Percentiles rank a stretch among this genome's conserved stretches.
These are phyloP conservation scores for Knoxdaviesia capensis DNA, from an alignment of 2,329 filamentous ascomycete species.

Conservation along the genomic window DNA sequence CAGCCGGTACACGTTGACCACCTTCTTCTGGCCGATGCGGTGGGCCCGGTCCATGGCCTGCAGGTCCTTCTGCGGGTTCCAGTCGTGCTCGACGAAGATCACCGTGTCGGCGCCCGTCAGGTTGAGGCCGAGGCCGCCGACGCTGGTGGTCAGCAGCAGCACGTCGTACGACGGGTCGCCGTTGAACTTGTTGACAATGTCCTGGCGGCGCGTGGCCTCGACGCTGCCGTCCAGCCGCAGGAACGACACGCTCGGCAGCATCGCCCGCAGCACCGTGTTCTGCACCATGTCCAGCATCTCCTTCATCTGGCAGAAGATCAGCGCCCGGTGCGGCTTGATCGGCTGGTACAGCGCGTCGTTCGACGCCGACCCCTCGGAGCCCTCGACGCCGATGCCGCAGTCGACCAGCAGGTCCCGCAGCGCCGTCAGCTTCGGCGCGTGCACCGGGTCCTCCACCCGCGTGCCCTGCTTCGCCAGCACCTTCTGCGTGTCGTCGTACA, in stretches of 20 bases:
- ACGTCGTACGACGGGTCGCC: slow-evolving; percentile 93
- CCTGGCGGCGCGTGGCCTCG: slow-evolving; percentile 81
- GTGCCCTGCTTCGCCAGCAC: slow-evolving; percentile 63
- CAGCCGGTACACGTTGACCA: slow-evolving; percentile 94
- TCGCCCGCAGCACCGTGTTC: slow-evolving; percentile 70
- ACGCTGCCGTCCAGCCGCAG: slow-evolving; percentile 87
- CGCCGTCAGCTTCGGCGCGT: slow-evolving; percentile 84
- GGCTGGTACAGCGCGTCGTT: slow-evolving; percentile 49
- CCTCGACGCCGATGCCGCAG: slow-evolving; percentile 78
- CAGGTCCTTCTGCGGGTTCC: slow-evolving; percentile 97
- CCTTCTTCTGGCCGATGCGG: slow-evolving; percentile 98
- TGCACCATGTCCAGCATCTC: slow-evolving; percentile 99
- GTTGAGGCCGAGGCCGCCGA: slow-evolving; percentile 86
- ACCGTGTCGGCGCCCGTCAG: slow-evolving; percentile 94
- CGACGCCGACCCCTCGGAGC: slow-evolving; percentile 22
- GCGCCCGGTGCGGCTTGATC: slow-evolving; percentile 85
- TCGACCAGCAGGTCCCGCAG: slow-evolving; percentile 90
- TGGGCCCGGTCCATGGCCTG: slow-evolving; percentile 98
- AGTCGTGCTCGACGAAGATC: slow-evolving; percentile 98
- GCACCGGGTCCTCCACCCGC: slow-evolving; percentile 61
- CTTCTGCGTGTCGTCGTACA: slow-evolving; percentile 74
- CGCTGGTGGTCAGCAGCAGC: slow-evolving; percentile 79
- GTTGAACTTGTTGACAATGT: slow-evolving; percentile 98
- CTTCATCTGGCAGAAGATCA: slow-evolving; percentile 99
- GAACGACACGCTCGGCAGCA: slow-evolving; percentile 84